Evolutionary conservation across 2,329 filamentous ascomycete species (phyloP).

Genomic region (Fusarium sp.): DNA sequence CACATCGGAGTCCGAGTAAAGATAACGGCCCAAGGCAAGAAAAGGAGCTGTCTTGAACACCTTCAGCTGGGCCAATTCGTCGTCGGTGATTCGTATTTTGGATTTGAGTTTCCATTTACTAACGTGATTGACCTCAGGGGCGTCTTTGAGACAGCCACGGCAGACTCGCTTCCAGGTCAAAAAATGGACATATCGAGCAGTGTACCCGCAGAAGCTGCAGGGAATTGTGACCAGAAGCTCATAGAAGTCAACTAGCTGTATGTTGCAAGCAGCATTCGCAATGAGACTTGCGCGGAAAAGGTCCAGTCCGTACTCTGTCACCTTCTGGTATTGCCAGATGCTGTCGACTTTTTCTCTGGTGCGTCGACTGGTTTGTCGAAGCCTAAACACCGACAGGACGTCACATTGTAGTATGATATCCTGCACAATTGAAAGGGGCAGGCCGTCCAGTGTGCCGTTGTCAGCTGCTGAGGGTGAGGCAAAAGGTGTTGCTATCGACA

Average conservation of each 20-base stretch:
- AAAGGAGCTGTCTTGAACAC: no score
- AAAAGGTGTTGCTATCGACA: neutral
- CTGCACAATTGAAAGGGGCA: neutral
- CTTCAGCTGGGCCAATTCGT: neutral
- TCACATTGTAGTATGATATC: slow-evolving; percentile 49
- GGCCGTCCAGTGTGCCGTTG: neutral
- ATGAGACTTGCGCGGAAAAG: slow-evolving; percentile 51
- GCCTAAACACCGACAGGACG: slow-evolving; percentile 50
- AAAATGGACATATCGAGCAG: slow-evolving; percentile 25
- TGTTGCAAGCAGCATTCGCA: slow-evolving; percentile 42
- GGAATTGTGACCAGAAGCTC: slow-evolving; percentile 42
- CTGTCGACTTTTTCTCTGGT: slow-evolving; percentile 44
- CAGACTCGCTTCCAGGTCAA: slow-evolving; percentile 50
- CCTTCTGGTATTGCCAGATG: slow-evolving; percentile 46
- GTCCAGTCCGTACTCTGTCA: slow-evolving; percentile 46
- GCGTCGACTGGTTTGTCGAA: slow-evolving; percentile 50
- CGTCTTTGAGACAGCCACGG: slow-evolving; percentile 43
- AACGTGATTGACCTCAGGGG: no score
- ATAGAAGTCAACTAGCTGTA: slow-evolving; percentile 47
- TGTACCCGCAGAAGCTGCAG: slow-evolving; percentile 43
- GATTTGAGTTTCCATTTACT: no score
- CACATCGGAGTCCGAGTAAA: neutral
- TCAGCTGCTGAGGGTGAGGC: neutral
- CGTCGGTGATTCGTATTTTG: rapidly evolving
- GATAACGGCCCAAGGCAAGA: no score